These are phyloP conservation scores for Camelina laxa DNA, from an alignment of 345 rosid species.

Conservation along the genomic window DNA sequence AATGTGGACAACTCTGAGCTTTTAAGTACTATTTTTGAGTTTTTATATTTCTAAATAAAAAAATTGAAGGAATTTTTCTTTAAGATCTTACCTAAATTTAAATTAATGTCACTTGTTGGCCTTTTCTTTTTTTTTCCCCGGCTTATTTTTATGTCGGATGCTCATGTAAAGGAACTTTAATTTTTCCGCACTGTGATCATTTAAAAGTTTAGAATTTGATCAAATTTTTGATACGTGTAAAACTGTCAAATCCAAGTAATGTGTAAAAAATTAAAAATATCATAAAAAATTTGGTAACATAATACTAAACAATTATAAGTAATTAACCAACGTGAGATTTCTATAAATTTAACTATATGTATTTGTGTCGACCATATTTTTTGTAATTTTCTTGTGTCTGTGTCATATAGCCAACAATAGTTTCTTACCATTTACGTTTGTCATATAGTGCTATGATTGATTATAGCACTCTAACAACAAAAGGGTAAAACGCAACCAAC, in stretches of 20 bases:
- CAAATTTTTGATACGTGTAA: conserved; percentile 25
- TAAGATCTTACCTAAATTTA: conserved; percentile 30
- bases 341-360: neutral
- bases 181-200: conserved; percentile 31
- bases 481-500: neutral
- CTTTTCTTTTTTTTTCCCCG: conserved; percentile 5
- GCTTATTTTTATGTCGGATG: conserved; percentile 15
- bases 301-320: neutral
- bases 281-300: neutral
- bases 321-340: neutral
- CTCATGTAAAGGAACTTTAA: conserved; percentile 31
- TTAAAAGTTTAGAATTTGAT: conserved; percentile 5
- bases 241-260: conserved; percentile 10
- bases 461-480: neutral
- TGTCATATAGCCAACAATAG: neutral
- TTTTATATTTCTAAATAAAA: conserved; percentile 5
- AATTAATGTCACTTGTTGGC: conserved; percentile 20
- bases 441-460: neutral
- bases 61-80: conserved; percentile 14
- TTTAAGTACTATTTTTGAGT: conserved; percentile 24
- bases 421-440: neutral
- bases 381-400: neutral
- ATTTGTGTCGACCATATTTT: neutral
- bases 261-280: neutral
- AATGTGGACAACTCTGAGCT: conserved; percentile 24